Evolutionary conservation across 768 basidiomycete species (phyloP), one percentile per base, ranked within the genome.

Genomic region (Leccinum rimulosum): DNA sequence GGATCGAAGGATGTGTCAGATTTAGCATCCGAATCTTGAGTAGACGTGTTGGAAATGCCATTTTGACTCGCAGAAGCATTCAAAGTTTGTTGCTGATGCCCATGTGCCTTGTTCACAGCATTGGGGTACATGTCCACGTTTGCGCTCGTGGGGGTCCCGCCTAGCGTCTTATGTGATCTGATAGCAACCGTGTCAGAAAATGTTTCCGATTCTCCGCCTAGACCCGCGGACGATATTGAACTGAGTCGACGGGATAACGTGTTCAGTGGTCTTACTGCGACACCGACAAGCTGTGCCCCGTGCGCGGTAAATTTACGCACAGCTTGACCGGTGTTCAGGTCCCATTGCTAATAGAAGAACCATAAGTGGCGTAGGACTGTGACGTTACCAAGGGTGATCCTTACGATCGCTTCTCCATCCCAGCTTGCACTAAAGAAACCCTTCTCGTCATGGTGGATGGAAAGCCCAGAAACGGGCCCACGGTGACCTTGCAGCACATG

Each of bases 391-490:
- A 50, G 54, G 19, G 40, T 25, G 31, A 57, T 52, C 80, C 91
- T 72, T 71, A 94, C 95, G 49, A 86, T 79, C 14, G 92, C 88
- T 64, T 90, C 85, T 11, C 93, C 91, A 69, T 98, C 97, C 95
- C 96, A 98, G 19, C 93, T 88, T 6, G 92, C 95, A 69, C 93
- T 95, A 66, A 94, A 87, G 63, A 95, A 84, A 0, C 87, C 84
- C 64, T 89, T 89, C 72, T 98, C 93, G 59, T 91, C 86, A 62
- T 89, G 83, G 60, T 86, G 81, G 64, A 99, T 77, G 1, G 86
- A 80, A 56, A 99, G 77, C n/a, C 87, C 86, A 48, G 95, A 96
- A 17, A 99, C 86, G 27, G 92, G 88, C 3, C 87, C 85, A 53
- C 82, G 81, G 68, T 96, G 94, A 1, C 87, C 89, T 56, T 80